Conservation (phyloP, 257 asterid genomes). For the Fraxinus pennsylvanica region DNA sequence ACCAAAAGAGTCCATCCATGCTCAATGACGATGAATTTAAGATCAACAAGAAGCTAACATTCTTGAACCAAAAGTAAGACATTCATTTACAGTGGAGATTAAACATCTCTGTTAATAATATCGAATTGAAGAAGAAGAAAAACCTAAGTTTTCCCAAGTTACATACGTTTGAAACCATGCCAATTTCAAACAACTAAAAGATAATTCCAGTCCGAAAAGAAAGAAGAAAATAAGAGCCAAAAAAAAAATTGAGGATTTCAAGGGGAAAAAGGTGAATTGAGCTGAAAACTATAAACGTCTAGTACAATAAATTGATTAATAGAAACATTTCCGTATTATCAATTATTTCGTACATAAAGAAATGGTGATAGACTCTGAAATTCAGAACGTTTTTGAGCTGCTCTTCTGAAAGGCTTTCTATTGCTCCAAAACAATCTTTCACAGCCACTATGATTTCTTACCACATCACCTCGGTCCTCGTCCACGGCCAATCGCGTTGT, state of each 20-base stretch:
- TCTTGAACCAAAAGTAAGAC: background rate
- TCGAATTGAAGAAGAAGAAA: no score
- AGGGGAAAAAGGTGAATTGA: background rate
- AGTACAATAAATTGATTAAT: slow-evolving; percentile 49
- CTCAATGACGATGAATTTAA: background rate
- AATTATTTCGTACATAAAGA: slow-evolving; percentile 45
- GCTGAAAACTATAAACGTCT: slow-evolving; percentile 31
- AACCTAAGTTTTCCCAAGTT: no score
- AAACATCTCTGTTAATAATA: background rate
- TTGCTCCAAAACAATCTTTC: slow-evolving; percentile 67
- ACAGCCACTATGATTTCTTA: slow-evolving; percentile 31
- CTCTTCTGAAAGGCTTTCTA: slow-evolving; percentile 68
- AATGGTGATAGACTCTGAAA: slow-evolving; percentile 61
- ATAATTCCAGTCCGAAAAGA: background rate
- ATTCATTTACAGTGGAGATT: background rate
- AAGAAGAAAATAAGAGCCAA: background rate
- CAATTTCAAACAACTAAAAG: background rate
- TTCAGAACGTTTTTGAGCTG: slow-evolving; percentile 60
- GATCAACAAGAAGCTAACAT: no score
- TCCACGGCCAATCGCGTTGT: slow-evolving; percentile 27
- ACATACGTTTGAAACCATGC: no score
- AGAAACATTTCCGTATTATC: slow-evolving; percentile 17
- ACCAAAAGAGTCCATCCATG: background rate
- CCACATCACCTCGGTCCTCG: slow-evolving; percentile 13
- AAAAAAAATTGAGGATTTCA: background rate